Base-by-base conservation (phyloP, 1,139 yeast genomes). In the Citeromyces hawaiiensis region DNA sequence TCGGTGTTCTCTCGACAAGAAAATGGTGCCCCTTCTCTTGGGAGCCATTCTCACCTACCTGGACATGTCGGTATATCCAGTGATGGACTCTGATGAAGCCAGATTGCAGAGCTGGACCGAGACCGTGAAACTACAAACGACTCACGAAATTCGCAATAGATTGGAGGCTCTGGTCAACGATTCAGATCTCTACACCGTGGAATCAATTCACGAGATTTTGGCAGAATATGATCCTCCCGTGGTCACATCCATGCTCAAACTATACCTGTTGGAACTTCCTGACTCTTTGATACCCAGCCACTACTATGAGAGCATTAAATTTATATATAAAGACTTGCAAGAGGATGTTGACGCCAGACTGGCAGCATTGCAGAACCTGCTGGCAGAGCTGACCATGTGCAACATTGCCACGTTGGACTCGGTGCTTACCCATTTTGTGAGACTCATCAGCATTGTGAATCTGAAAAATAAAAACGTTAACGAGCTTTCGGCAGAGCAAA, bases 331-430 rank as follows among this genome's bases (percentile, higher is more conserved):
- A 35, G 76, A 77, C 49, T 82, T 77, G 49, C 56, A 55, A 18
- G 45, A 54, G 3, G 54, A 54, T 23, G 66, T 63, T 18, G 54
- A 50, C 3, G 39, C 51, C 2, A 46, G 94, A 43, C 59, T 81
- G 19, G 68, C 66, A 38, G 86, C 88, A 1, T 57, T 83, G 38
- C 80, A 73, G 37, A 78, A 73, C 45, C 73, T 82, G 1, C 64
- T 86, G 45, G 63, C 74, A 5, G 83, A 82, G 43, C 62, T 85
- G 43, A 76, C 87, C n/a, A 73, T 80, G 45, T 70, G 83, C 38
- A 82, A 80, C 50, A 63, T 85, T 41, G 93, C 94, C 1, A 82
- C 94, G 0, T 64, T 86, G 43, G 93, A 83, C 55, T 88, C 91
- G 1, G 60, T 86, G 14, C 69, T 80, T 39, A 77, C 87, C 3